A percentile compares a stretch with the other conserved stretches of the same genome.
phyloP scores from a whole-genome alignment of 2,329 filamentous ascomycete species.

The Ceratocystis variospora region DNA sequence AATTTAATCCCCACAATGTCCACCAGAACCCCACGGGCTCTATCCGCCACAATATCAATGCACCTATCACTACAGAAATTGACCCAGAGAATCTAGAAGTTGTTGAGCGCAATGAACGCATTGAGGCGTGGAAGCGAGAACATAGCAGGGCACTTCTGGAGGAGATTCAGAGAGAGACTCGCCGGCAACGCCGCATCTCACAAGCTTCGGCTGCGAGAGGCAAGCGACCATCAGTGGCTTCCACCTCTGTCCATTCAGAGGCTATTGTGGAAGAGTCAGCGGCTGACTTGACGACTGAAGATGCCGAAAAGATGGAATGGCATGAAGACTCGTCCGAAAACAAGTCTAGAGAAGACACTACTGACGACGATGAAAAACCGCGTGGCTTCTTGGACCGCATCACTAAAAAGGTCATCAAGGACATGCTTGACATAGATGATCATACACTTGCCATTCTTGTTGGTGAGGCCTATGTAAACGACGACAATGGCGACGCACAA shows the following conservation, averaged over 20 bases:
- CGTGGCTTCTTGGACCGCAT: conserved; percentile 69
- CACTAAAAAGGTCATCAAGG: conserved; percentile 72
- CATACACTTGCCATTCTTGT: conserved; percentile 71
- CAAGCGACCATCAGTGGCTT: conserved; percentile 5
- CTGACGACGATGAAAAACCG: conserved; percentile 32
- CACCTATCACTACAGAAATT: conserved; percentile 31
- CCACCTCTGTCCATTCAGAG: conserved; percentile 14
- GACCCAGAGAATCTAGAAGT: conserved; percentile 47
- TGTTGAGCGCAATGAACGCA: conserved; percentile 63
- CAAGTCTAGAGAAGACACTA: conserved; percentile 32
- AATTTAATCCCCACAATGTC: conserved; percentile 59
- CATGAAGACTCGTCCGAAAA: conserved; percentile 35
- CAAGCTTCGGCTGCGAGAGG: conserved; percentile 32
- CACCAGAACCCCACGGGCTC: conserved; percentile 34
- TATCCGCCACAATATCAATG: conserved; percentile 31
- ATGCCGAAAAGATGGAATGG: conserved; percentile 18
- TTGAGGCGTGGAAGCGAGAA: conserved; percentile 84
- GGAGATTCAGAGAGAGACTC: conserved; percentile 77
- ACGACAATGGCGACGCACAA: conserved; percentile 34
- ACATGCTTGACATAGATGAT: conserved; percentile 85
- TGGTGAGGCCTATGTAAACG: conserved; percentile 57
- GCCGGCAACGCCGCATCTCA: conserved; percentile 47
- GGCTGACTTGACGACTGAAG: conserved; percentile 5
- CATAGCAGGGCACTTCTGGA: conserved; percentile 75
- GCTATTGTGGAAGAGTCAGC: conserved; percentile 12